A percentile compares a stretch with the other conserved stretches of the same genome.
Conservation (phyloP, 1,284 basidiomycete genomes). For the Earliella scabrosa region DNA sequence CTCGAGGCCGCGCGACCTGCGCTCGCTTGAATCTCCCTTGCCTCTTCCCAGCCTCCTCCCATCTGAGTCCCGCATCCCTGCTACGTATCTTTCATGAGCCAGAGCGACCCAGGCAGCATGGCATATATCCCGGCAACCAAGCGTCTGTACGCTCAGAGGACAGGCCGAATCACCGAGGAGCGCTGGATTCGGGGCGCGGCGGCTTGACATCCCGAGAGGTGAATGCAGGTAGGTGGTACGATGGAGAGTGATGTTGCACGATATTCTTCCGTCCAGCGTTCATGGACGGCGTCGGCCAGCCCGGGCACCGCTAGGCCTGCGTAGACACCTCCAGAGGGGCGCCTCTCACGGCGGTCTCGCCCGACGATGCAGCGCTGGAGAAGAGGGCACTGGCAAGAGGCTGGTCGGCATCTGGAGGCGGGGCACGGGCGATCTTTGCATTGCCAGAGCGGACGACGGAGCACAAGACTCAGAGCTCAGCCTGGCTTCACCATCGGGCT, state of each 20-base stretch:
- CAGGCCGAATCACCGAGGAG: too few species aligned
- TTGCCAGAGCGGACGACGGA: background rate
- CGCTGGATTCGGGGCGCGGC: too few species aligned
- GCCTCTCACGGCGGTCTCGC: background rate
- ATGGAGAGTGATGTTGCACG: background rate
- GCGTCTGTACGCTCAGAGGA: too few species aligned
- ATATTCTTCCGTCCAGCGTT: too few species aligned
- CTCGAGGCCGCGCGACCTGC: too few species aligned
- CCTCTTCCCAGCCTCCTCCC: too few species aligned
- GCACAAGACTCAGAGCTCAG: background rate
- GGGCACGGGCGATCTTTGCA: background rate
- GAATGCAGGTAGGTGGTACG: slow-evolving; percentile 14
- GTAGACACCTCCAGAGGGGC: slow-evolving; percentile 1
- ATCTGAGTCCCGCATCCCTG: background rate
- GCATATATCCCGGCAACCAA: too few species aligned
- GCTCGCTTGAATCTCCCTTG: background rate
- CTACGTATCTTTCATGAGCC: background rate
- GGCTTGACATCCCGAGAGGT: too few species aligned
- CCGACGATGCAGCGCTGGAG: background rate
- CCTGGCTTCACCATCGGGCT: too few species aligned
- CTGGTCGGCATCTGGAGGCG: background rate
- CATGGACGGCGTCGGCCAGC: background rate
- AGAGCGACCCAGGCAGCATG: too few species aligned
- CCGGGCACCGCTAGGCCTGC: slow-evolving; percentile 16
- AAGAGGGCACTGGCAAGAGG: background rate